Conservation (phyloP, 768 basidiomycete species). For the Psilocybe azurescens region DNA sequence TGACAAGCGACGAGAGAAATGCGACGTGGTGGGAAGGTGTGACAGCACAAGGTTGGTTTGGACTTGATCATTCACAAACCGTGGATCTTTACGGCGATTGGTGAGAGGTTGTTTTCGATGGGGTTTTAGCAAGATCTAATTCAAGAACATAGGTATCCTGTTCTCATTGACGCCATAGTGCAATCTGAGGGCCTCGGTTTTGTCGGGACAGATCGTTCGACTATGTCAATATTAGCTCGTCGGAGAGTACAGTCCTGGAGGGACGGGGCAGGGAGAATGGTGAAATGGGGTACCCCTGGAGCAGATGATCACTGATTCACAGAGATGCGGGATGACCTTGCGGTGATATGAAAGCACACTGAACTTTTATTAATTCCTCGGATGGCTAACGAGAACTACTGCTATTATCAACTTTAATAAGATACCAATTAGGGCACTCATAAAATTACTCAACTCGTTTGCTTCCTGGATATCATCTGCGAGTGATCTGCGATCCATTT, state of each 20-base stretch:
- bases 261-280: slow-evolving; percentile 52
- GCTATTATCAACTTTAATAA: background rate
- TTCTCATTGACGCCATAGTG: slow-evolving; percentile 75
- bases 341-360: slow-evolving; percentile 1
- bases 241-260: slow-evolving; percentile 75
- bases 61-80: slow-evolving; percentile 55
- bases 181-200: slow-evolving; percentile 73
- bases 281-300: slow-evolving; percentile 63
- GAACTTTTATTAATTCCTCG: background rate
- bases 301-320: slow-evolving; percentile 56
- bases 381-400: background rate
- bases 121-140: slow-evolving; percentile 3
- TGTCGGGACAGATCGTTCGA: slow-evolving; percentile 74
- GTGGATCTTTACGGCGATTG: slow-evolving; percentile 52
- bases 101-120: slow-evolving; percentile 34
- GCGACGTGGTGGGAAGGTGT: slow-evolving; percentile 65
- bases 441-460: slow-evolving; percentile 5
- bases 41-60: slow-evolving; percentile 52
- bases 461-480: background rate
- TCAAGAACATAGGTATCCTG: slow-evolving; percentile 58
- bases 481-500: background rate
- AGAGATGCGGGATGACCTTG: background rate
- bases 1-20: slow-evolving; percentile 69
- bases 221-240: slow-evolving; percentile 70
- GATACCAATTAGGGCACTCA: background rate